Conservation (phyloP, 257 asterid species). For the Solanum appendiculatum region DNA sequence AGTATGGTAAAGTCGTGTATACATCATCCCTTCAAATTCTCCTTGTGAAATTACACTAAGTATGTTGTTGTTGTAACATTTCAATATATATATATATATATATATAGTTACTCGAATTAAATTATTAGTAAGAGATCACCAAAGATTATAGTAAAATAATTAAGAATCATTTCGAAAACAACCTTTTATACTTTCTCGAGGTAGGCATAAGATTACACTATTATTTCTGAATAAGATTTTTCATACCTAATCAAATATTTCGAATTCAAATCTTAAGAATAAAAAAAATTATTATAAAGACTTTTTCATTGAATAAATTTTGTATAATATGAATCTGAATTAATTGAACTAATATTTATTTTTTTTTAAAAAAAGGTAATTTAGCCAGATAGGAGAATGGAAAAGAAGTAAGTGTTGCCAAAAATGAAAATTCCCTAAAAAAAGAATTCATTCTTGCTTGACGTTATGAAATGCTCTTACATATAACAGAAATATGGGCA, state of each 20-base stretch:
- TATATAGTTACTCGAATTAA: too few relatives aligned
- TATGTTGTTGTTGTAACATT: neutral
- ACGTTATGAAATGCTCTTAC: neutral
- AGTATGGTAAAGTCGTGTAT: neutral
- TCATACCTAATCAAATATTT: neutral
- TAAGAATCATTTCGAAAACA: neutral
- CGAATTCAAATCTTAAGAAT: neutral
- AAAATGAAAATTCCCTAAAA: too few relatives aligned
- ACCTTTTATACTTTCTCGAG: neutral
- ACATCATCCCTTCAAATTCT: neutral
- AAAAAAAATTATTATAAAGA: neutral
- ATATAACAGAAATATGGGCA: neutral
- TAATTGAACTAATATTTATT: neutral
- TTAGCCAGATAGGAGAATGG: neutral
- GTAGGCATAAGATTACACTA: neutral
- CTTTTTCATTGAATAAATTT: neutral
- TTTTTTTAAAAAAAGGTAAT: accelerated
- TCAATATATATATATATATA: too few relatives aligned
- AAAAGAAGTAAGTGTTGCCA: neutral
- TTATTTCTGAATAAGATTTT: neutral
- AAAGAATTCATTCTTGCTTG: neutral
- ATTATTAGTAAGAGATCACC: neutral
- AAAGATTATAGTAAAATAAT: neutral
- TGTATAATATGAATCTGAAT: neutral
- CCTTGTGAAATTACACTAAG: neutral